Evolutionary conservation across 257 asterid species (phyloP), one percentile per base, ranked within the genome.

Genomic region (Przewalskia tangutica): DNA sequence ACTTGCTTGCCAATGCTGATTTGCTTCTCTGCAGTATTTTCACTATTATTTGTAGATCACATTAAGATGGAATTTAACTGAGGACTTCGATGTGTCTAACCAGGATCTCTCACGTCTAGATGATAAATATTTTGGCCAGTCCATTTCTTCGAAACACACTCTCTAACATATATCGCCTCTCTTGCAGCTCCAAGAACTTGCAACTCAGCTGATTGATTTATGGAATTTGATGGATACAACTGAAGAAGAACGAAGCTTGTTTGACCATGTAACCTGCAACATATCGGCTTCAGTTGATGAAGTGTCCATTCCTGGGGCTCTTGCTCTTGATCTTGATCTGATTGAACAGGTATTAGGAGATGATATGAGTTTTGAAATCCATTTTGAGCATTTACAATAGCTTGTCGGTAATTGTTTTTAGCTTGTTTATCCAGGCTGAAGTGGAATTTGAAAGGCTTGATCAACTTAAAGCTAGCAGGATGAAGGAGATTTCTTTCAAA

Each of bases 211-310:
- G 38, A 89, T 88, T 81, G 99, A 94, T 84, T 96, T 96, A 44
- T 94, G 99, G 99, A 94, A 96, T 91, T 89, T 94, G 92, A 96
- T 96, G 99, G 99, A 96, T 88, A 92, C 98, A 2, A 86, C 97
- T 9, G 85, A 89, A 77, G 98, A 90, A 79, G 98, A 93, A 36
- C 89, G 92, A 66, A 86, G 84, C 82, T 85, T 89, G 64, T 93
- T 93, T 87, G 90, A 91, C 55, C 93, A 91, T 84, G 94, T 90
- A 11, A 87, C 91, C 58, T 91, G 95, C 86, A 96, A 94, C 83
- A 96, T 90, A 67, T 93, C 97, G 42, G 92, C 97, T 83, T 86
- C 97, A 8, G 98, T 94, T 51, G 97, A 93, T 81, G 97, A 93
- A 84, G 98, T 96, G 82, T 86, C 88, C 78, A 76, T 86, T 81